phyloP scores from a whole-genome alignment of 169 alveolate genomes.

The Plasmodium falciparum region DNA sequence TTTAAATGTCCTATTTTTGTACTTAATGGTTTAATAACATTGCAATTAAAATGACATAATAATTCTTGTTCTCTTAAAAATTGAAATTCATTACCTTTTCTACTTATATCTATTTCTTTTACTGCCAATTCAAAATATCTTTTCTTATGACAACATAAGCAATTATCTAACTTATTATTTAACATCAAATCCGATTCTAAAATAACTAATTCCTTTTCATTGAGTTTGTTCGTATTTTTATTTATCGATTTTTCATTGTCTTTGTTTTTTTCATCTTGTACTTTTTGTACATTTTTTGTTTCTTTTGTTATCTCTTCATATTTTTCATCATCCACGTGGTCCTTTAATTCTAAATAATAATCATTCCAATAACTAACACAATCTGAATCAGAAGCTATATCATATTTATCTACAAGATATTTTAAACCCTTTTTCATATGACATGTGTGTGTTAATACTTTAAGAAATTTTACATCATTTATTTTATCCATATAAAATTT shows the following conservation, averaged over 20 bases:
- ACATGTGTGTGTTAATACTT: background rate
- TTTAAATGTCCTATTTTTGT: slow-evolving; percentile 73
- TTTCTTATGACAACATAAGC: slow-evolving; percentile 43
- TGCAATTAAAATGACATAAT: slow-evolving; percentile 83
- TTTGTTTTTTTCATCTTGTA: background rate
- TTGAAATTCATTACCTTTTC: slow-evolving; percentile 76
- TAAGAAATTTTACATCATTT: slow-evolving; percentile 34
- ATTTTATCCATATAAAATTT: slow-evolving; percentile 69
- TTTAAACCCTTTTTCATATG: background rate
- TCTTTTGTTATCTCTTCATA: too few species aligned
- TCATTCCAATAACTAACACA: too few species aligned
- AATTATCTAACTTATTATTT: slow-evolving; percentile 28
- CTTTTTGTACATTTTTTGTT: background rate
- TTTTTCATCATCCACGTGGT: too few species aligned
- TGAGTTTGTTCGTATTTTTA: background rate
- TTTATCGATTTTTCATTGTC: background rate
- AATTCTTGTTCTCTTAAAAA: slow-evolving; percentile 86
- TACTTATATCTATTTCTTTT: slow-evolving; percentile 72
- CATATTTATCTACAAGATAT: background rate
- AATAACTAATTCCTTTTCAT: background rate
- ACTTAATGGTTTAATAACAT: slow-evolving; percentile 84
- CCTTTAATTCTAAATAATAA: too few species aligned
- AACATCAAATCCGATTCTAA: background rate
- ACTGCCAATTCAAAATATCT: slow-evolving; percentile 56
- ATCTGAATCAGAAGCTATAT: background rate